Evolutionary conservation across 768 basidiomycete species (phyloP).

Genomic region (Panus rudis): DNA sequence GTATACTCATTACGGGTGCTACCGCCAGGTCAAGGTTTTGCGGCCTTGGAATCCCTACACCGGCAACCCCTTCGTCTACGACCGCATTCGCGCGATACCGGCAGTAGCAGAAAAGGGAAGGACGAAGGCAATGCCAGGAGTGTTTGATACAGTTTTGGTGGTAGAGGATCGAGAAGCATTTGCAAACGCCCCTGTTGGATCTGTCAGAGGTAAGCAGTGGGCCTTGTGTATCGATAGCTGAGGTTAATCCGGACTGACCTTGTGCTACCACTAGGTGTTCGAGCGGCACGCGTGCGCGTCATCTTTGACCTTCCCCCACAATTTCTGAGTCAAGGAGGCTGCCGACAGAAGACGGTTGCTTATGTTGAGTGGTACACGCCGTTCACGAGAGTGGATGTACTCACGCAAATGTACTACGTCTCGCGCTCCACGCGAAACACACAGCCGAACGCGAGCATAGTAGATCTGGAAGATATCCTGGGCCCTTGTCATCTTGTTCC

Average conservation of each 20-base stretch:
- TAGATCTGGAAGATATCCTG: constrained; percentile 1
- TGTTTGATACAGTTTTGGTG: constrained; percentile 3
- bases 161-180: not conserved
- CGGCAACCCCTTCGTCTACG: not conserved
- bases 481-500: not conserved
- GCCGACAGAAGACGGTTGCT: not conserved
- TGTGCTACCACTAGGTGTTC: not conserved
- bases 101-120: not conserved
- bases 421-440: constrained; percentile 1
- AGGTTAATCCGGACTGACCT: not conserved
- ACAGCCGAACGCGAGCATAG: constrained; percentile 3
- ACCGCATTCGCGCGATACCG: not conserved
- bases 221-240: too few relatives aligned
- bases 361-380: constrained; percentile 10
- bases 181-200: not conserved
- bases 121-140: not conserved
- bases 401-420: constrained; percentile 2
- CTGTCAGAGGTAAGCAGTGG: not conserved
- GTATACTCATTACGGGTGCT: too few relatives aligned
- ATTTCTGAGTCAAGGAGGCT: too few relatives aligned
- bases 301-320: constrained; percentile 7
- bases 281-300: constrained; percentile 1
- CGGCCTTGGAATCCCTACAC: constrained; percentile 3
- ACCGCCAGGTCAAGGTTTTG: constrained; percentile 5
- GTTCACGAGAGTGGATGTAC: not conserved